Percentiles rank a stretch among this genome's conserved stretches.
phyloP scores from a whole-genome alignment of 176 grass and related monocot genomes.

The Rhipidocladum racemiflorum region DNA sequence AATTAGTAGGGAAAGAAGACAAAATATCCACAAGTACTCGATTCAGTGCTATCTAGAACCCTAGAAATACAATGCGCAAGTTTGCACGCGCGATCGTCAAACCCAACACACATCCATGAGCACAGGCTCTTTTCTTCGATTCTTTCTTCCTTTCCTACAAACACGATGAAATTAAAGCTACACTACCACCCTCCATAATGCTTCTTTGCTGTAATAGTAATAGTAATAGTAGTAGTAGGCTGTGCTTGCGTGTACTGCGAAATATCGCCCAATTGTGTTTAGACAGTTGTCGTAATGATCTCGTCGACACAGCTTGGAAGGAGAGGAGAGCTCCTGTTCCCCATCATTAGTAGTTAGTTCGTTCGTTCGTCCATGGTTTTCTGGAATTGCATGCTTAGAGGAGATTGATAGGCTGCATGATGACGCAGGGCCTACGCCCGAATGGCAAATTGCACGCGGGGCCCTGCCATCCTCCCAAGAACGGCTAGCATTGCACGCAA shows the following conservation, averaged over 20 bases:
- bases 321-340: not conserved
- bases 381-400: not conserved
- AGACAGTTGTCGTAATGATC: not conserved
- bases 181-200: not conserved
- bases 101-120: not conserved
- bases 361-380: not conserved
- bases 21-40: not conserved
- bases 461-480: not conserved
- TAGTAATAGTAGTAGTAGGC: not conserved
- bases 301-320: not conserved
- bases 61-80: not conserved
- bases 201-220: not conserved
- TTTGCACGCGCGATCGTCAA: not conserved
- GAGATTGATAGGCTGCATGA: not conserved
- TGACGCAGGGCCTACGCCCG: not conserved
- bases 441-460: not conserved
- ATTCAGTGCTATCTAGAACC: too few relatives aligned
- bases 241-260: not conserved
- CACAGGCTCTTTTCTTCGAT: not conserved
- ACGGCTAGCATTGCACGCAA: too few relatives aligned
- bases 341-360: not conserved
- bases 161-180: not conserved
- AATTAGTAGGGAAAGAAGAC: too few relatives aligned
- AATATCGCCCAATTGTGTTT: not conserved
- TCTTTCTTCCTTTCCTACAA: not conserved